Conservation (phyloP, 768 basidiomycete genomes). For the Termitomyces sp. region DNA sequence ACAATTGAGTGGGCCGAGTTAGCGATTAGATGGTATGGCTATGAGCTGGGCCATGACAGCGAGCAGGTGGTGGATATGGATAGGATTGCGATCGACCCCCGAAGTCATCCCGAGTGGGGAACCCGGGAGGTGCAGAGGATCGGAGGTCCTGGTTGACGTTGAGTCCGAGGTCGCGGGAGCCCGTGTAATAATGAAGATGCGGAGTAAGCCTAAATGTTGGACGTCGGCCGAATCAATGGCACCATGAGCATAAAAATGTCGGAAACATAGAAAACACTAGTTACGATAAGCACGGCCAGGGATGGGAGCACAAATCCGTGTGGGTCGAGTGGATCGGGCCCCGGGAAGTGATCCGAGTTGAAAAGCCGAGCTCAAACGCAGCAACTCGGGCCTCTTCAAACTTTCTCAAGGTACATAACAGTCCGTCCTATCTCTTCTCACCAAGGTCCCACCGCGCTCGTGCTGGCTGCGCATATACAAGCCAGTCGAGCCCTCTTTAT, state of each 20-base stretch:
- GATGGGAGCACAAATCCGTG: constrained; percentile 6
- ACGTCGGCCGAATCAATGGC: not conserved
- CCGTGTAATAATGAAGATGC: not conserved
- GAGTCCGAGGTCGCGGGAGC: constrained; percentile 1
- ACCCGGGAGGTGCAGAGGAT: constrained; percentile 28
- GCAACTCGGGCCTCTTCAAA: not conserved
- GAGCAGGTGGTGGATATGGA: constrained; percentile 37
- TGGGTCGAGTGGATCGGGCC: constrained; percentile 10
- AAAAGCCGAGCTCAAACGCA: constrained; percentile 8
- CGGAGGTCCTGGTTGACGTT: constrained; percentile 21
- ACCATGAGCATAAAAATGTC: no score
- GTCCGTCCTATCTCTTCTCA: constrained; percentile 8
- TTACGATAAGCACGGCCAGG: constrained; percentile 6
- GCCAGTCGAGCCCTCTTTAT: constrained; percentile 19
- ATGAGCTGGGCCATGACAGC: constrained; percentile 53
- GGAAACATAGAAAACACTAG: no score
- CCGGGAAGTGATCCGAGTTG: constrained; percentile 13
- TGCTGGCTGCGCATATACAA: constrained; percentile 16
- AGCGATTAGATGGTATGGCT: constrained; percentile 47
- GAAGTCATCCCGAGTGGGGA: constrained; percentile 44
- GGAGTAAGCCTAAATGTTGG: not conserved
- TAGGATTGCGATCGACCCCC: constrained; percentile 26
- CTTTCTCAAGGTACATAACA: constrained; percentile 10
- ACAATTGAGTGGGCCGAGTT: constrained; percentile 42
- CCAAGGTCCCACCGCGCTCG: not conserved